These are phyloP conservation scores for Hypoxylon cercidicola DNA, from an alignment of 495 filamentous ascomycete species.

Conservation along the genomic window DNA sequence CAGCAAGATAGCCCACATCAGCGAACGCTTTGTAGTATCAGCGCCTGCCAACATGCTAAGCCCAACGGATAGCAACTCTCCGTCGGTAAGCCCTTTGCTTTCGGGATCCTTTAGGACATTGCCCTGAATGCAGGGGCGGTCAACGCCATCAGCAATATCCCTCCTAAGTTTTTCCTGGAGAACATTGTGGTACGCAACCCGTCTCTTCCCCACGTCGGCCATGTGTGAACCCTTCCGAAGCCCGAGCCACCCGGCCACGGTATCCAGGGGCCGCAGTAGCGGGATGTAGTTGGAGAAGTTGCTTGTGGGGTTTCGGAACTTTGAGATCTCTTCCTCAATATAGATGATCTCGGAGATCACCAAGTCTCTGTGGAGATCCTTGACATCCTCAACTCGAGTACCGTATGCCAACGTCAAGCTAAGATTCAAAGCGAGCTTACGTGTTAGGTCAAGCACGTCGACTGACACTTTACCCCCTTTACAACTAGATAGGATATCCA, in stretches of 20 bases:
- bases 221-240: constrained; percentile 53
- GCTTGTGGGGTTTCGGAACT: constrained; percentile 74
- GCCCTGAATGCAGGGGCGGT: constrained; percentile 76
- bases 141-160: constrained; percentile 68
- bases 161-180: constrained; percentile 70
- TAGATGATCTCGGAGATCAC: constrained; percentile 71
- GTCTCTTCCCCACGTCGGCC: constrained; percentile 65
- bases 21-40: constrained; percentile 34
- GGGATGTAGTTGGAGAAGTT: constrained; percentile 80
- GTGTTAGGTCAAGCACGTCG: constrained; percentile 72
- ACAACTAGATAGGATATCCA: constrained; percentile 70
- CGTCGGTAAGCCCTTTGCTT: constrained; percentile 61
- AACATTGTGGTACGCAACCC: constrained; percentile 66
- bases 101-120: constrained; percentile 76
- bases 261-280: constrained; percentile 65
- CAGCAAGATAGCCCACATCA: constrained; percentile 74
- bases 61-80: constrained; percentile 77
- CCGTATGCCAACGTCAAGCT: constrained; percentile 75
- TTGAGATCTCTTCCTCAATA: constrained; percentile 71
- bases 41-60: constrained; percentile 70
- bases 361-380: constrained; percentile 59
- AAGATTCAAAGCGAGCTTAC: constrained; percentile 74
- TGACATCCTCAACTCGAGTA: constrained; percentile 67
- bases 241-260: constrained; percentile 25
- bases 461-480: constrained; percentile 66